Conservation (phyloP, 768 basidiomycete genomes). For the Phallus indusiatus region DNA sequence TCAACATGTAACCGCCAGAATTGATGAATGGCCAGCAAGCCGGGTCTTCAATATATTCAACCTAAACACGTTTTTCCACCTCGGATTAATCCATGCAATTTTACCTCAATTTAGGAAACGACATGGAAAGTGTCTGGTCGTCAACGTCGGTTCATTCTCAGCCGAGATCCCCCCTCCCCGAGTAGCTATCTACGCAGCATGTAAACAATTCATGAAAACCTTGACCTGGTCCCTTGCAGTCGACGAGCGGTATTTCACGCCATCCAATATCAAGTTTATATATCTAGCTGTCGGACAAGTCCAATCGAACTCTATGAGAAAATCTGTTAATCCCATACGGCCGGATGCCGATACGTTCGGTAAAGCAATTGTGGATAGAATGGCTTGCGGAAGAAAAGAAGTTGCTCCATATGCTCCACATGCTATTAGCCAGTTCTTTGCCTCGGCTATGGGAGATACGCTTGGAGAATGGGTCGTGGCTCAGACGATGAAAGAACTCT, state of each 20-base stretch:
- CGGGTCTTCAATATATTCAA: conserved; percentile 1
- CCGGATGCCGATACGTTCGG: conserved; percentile 3
- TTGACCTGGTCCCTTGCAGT: conserved; percentile 1
- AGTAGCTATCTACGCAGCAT: conserved; percentile 2
- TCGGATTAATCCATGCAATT: conserved; percentile 5
- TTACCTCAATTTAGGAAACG: conserved; percentile 6
- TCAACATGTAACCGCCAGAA: background rate
- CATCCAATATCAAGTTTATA: conserved; percentile 2
- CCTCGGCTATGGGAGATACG: background rate
- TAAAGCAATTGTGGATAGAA: conserved; percentile 2
- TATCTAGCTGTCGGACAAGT: conserved; percentile 4
- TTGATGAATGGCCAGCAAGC: conserved; percentile 8
- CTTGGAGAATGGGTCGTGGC: background rate
- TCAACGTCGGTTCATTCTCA: conserved; percentile 8
- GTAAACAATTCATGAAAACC: conserved; percentile 8
- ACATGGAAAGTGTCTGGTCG: background rate
- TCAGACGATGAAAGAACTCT: conserved; percentile 1
- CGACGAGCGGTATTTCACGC: conserved; percentile 10
- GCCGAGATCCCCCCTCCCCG: conserved; percentile 9
- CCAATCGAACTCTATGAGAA: background rate
- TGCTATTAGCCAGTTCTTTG: conserved; percentile 2
- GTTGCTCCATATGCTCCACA: conserved; percentile 2
- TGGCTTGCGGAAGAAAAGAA: background rate
- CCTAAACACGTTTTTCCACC: conserved; percentile 7
- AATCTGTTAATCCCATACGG: background rate